Evolutionary conservation across 371 early-diverging fungal genomes (phyloP), one percentile per base, ranked within the genome.

Genomic region (Haplosporangium sp.): DNA sequence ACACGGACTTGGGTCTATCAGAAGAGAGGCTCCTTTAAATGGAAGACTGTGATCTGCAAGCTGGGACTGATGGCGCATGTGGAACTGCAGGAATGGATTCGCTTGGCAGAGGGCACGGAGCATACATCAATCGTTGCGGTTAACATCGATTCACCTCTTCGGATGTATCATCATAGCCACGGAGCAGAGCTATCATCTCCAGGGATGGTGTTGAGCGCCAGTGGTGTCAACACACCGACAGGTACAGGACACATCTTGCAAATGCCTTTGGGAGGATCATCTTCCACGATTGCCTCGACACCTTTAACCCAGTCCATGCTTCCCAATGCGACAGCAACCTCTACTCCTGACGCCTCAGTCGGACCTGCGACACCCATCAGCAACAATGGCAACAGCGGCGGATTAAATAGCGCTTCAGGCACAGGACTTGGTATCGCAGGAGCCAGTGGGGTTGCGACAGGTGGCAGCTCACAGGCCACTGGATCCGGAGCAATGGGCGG

Each of bases 81-180:
- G 9, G 79, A 79, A 38, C 54, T 79, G 23, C 57, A 65, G 12
- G 84, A 83, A 18, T 86, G 88, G 88, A 76, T 74, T 5, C 59
- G 73, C 9, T 48, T 83, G 23, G 59, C 83, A 13, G 69, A 82
- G 0, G 69, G 56, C 0, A 70, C 83, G 6, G 72, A 80, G 40
- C 76, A 83, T 53, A 77, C 83, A 0, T 82, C 86, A 0, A 84
- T 89, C 59, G 82, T 86, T 1, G 76, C 84, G 18, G 63, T 87
- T 45, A 85, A 89, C 64, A 72, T 84, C 13, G 86, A 89, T 48
- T 86, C 88, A 2, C 64, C 86, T 1, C 43, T 82, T 46, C 64
- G 79, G 14, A 48, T 87, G 40, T 80, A 80, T 38, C 74, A 82
- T 50, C 69, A 62, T 23, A 63, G 59, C 38, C 77, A 63, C 10